Base-by-base conservation (phyloP, 2,329 filamentous ascomycete species). In the Pseudofabraea citricarpa region DNA sequence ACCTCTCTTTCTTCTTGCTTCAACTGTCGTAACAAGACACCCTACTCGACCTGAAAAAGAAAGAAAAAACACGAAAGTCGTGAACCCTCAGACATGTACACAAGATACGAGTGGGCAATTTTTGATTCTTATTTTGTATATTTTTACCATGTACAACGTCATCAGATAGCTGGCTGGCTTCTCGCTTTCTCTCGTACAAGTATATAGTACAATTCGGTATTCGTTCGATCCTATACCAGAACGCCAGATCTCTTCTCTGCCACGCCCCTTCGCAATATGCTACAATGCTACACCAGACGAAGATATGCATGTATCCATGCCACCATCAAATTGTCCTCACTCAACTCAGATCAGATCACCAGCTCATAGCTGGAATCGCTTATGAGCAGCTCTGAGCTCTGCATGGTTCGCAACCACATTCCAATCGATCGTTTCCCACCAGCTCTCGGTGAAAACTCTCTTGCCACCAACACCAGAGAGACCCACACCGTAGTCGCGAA, bases 391-490 rank as follows among this genome's bases (percentile, higher is more conserved):
- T 13, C 12, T 24, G 35, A 37, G 10, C 5, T 41, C 45, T 15
- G 55, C 57, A 36, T 48, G 39, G 2, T 47, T 40, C 7, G 73
- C 70, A 39, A 95, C 90, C 48, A 76, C 72, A 39, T 82, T 69
- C 93, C 93, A 98, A 67, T 98, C 81, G 54, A 98, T 83, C 41
- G 72, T 73, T 40, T 87, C 68, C 93, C 93, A 98, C 91, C 91
- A 97, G 32, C 75, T 74, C 61, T 86, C 77, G 41, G 90, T 73
- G 64, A 80, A 98, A 41, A 71, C 67, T 41, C 73, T 71, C 79
- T 96, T 98, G 39, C 88, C 89, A 35, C 72, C 74, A 44, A 83
- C 64, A 5, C 84, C 84, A 31, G 64, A 64, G 2, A 45, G 43
- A 8, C 73, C 72, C 22, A 81, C 61, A 40, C 79, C 79, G 65